Evolutionary conservation across 2,329 filamentous ascomycete species (phyloP).

Genomic region (Leptoxyphium fumago): DNA sequence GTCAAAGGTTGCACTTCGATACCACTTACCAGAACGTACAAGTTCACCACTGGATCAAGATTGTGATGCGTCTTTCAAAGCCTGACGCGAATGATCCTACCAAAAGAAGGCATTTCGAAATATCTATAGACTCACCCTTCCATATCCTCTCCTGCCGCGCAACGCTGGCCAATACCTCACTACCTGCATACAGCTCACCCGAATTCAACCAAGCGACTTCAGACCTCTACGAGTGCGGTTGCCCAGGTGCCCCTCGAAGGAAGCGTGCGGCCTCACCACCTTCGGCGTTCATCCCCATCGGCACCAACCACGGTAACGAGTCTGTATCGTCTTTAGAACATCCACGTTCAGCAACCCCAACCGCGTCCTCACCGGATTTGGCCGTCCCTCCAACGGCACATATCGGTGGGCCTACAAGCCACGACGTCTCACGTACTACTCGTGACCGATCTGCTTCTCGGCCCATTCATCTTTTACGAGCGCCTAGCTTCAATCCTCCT

Average conservation of each 20-base stretch:
- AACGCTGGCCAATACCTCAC: conserved; percentile 75
- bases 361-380: conserved; percentile 28
- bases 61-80: conserved; percentile 83
- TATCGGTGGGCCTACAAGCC: conserved; percentile 16
- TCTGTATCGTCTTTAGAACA: conserved; percentile 10
- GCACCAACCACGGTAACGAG: conserved; percentile 22
- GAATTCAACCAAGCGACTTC: conserved; percentile 21
- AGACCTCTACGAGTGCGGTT: conserved; percentile 43
- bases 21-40: conserved; percentile 90
- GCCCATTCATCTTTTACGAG: conserved; percentile 71
- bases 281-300: conserved; percentile 38
- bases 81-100: conserved; percentile 61
- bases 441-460: conserved; percentile 20
- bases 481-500: conserved; percentile 77
- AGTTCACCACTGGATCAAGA: conserved; percentile 96
- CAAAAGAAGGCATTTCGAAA: conserved; percentile 82
- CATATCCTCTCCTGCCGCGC: conserved; percentile 86
- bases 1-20: conserved; percentile 63
- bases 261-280: conserved; percentile 28
- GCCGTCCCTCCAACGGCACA: conserved; percentile 35
- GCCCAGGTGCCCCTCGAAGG: conserved; percentile 45
- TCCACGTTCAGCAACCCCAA: conserved; percentile 9
- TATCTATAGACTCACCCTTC: conserved; percentile 90
- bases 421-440: conserved; percentile 21
- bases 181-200: conserved; percentile 62